Conservation (phyloP, 371 early-diverging fungal genomes). For the Gilbertella persicaria region DNA sequence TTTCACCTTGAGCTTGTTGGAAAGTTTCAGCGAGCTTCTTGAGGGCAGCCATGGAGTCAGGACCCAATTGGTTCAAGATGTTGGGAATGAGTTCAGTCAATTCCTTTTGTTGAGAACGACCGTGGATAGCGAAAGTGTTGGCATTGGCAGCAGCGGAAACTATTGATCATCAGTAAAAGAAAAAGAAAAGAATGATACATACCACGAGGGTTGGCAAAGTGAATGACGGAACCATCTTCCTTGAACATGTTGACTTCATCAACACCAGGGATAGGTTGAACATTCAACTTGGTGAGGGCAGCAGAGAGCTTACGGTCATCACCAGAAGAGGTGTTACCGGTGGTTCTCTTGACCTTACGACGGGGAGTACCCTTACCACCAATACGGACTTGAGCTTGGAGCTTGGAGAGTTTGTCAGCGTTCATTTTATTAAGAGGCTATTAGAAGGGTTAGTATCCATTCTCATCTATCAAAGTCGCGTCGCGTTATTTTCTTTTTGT, state of each 20-base stretch:
- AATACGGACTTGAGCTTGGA: conserved; percentile 90
- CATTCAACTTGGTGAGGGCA: conserved; percentile 87
- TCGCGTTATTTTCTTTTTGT: neutral
- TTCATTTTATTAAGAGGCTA: conserved; percentile 66
- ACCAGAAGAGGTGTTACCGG: conserved; percentile 73
- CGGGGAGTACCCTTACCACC: conserved; percentile 96
- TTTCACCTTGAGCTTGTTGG: conserved; percentile 65
- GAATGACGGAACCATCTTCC: conserved; percentile 91
- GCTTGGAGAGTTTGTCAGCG: conserved; percentile 94
- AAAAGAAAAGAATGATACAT: conserved; percentile 18
- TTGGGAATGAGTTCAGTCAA: conserved; percentile 90
- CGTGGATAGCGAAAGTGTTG: conserved; percentile 94
- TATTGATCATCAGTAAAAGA: conserved; percentile 22
- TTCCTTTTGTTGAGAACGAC: conserved; percentile 87
- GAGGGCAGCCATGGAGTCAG: conserved; percentile 89
- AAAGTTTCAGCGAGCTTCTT: conserved; percentile 86
- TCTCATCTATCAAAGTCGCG: neutral
- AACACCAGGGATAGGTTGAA: conserved; percentile 82
- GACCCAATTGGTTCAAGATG: conserved; percentile 95
- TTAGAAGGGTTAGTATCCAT: neutral
- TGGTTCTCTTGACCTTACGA: conserved; percentile 62
- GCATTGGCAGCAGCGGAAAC: conserved; percentile 83
- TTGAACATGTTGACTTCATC: conserved; percentile 99
- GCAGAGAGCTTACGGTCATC: conserved; percentile 91
- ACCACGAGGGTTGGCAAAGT: conserved; percentile 93